phyloP scores from a whole-genome alignment of 2,329 filamentous ascomycete genomes.

The Cadophora gregata region DNA sequence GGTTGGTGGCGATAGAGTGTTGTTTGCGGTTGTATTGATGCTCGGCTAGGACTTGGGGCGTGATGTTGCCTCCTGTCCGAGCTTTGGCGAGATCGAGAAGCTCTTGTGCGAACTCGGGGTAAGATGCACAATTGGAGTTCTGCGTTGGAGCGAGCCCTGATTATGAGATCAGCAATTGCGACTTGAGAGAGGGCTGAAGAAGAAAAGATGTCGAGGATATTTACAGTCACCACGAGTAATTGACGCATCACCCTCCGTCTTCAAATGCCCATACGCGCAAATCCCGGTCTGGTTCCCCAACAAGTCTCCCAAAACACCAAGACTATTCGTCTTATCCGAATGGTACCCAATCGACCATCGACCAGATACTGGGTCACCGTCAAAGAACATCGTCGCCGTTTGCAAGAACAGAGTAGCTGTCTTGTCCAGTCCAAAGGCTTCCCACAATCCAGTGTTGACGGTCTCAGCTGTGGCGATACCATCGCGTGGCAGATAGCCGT shows the following conservation, averaged over 20 bases:
- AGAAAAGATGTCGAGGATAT: background rate
- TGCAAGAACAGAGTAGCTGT: constrained; percentile 31
- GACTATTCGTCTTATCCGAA: constrained; percentile 25
- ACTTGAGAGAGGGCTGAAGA: background rate
- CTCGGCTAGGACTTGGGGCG: constrained; percentile 30
- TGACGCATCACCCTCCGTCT: constrained; percentile 32
- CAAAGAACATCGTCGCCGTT: constrained; percentile 30
- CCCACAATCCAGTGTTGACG: constrained; percentile 22
- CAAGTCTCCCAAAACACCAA: constrained; percentile 25
- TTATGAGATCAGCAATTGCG: background rate
- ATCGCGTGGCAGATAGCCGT: constrained; percentile 45
- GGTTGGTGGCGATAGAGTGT: constrained; percentile 43
- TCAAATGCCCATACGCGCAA: constrained; percentile 31
- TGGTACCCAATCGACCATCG: constrained; percentile 31
- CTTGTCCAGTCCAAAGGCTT: constrained; percentile 32
- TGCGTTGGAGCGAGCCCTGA: constrained; percentile 24
- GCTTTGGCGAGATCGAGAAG: constrained; percentile 29
- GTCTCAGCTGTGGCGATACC: constrained; percentile 26
- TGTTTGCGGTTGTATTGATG: constrained; percentile 31
- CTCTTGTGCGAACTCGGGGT: constrained; percentile 29
- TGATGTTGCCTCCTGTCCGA: constrained; percentile 24
- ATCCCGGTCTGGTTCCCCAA: constrained; percentile 31
- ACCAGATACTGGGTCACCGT: constrained; percentile 32
- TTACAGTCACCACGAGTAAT: constrained; percentile 31
- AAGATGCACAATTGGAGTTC: constrained; percentile 35